Percentiles rank a stretch among this genome's conserved stretches.
Evolutionary conservation across 2,329 filamentous ascomycete species (phyloP).

Genomic region (Davidsoniella virescens): DNA sequence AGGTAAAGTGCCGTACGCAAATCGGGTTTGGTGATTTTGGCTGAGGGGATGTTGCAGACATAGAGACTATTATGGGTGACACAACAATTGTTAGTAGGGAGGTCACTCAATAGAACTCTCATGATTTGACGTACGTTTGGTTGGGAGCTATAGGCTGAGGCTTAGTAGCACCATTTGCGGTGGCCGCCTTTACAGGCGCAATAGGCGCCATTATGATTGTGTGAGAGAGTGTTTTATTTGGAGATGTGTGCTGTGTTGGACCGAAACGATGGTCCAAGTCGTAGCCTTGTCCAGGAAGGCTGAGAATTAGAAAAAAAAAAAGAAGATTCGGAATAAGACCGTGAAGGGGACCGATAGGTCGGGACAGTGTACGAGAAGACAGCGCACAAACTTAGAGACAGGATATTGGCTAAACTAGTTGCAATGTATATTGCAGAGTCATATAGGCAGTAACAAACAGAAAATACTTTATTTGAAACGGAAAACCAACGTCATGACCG

Average conservation of each 20-base stretch:
- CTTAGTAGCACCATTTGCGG: slow-evolving; percentile 22
- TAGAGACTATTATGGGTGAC: slow-evolving; percentile 49
- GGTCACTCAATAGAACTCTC: not conserved
- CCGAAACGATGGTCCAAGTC: too few species aligned
- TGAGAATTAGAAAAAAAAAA: slow-evolving; percentile 11
- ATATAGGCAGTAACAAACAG: not conserved
- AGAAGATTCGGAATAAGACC: not conserved
- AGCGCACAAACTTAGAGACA: not conserved
- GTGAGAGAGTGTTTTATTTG: slow-evolving; percentile 17
- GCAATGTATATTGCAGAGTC: not conserved
- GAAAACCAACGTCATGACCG: not conserved
- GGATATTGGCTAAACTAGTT: not conserved
- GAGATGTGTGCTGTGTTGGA: slow-evolving; percentile 20
- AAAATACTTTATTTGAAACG: not conserved
- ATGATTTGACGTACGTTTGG: slow-evolving; percentile 45
- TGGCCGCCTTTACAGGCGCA: slow-evolving; percentile 4
- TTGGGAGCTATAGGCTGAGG: slow-evolving; percentile 47
- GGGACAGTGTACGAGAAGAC: not conserved
- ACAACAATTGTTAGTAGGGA: not conserved
- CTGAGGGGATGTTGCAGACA: slow-evolving; percentile 66
- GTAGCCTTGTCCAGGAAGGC: slow-evolving; percentile 12
- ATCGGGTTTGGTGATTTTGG: slow-evolving; percentile 81
- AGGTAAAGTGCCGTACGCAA: slow-evolving; percentile 78
- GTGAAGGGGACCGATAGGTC: not conserved
- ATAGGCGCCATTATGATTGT: slow-evolving; percentile 7